Percentiles rank a stretch among this genome's conserved stretches.
These are phyloP conservation scores for Colletotrichum ledebouriae DNA, from an alignment of 2,329 filamentous ascomycete genomes.

Conservation along the genomic window DNA sequence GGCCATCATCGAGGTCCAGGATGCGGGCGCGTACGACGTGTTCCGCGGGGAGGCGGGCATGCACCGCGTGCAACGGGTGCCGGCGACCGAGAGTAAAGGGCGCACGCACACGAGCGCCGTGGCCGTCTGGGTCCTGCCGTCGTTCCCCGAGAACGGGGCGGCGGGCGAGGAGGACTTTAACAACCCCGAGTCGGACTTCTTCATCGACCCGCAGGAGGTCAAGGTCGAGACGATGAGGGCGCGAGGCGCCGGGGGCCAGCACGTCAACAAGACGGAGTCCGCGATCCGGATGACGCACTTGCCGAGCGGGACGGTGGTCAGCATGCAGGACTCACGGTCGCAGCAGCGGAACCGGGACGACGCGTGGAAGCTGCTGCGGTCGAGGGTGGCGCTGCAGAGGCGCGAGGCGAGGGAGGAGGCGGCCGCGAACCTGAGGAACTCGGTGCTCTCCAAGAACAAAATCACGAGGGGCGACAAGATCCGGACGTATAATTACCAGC, in stretches of 20 bases:
- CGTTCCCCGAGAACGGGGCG: conserved; percentile 73
- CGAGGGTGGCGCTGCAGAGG: conserved; percentile 82
- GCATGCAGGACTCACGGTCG: conserved; percentile 92
- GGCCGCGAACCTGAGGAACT: conserved; percentile 79
- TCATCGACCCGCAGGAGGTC: conserved; percentile 87
- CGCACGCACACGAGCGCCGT: conserved; percentile 94
- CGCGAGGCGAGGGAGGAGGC: conserved; percentile 89
- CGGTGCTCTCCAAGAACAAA: conserved; percentile 82
- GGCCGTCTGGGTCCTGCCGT: conserved; percentile 91
- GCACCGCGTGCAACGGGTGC: conserved; percentile 93
- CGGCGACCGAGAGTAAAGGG: conserved; percentile 90
- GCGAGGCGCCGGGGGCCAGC: conserved; percentile 92
- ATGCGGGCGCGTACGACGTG: conserved; percentile 81
- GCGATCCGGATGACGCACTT: conserved; percentile 92
- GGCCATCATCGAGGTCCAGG: conserved; percentile 86
- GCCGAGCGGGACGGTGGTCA: conserved; percentile 87
- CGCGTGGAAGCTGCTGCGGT: conserved; percentile 88
- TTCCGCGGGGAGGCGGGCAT: conserved; percentile 93
- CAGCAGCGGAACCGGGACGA: conserved; percentile 90
- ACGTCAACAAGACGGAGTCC: conserved; percentile 98
- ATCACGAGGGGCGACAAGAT: conserved; percentile 96
- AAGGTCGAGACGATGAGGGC: conserved; percentile 90
- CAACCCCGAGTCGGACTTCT: conserved; percentile 92
- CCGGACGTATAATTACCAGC: conserved; percentile 85
- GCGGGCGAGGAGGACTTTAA: conserved; percentile 71